Conservation (phyloP, 257 asterid species). For the Solanum chilense region DNA sequence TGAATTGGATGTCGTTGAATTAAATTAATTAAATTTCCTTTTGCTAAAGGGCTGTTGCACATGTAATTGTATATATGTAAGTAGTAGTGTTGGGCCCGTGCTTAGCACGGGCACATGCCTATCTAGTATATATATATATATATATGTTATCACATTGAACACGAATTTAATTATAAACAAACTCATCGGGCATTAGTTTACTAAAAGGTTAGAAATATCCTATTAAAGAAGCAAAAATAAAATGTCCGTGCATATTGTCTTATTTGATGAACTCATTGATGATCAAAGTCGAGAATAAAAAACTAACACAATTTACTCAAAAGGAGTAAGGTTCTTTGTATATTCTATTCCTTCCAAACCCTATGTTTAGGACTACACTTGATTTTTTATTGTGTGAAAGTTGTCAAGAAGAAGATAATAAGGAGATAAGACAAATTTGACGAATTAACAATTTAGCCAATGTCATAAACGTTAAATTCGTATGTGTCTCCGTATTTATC, state of each 20-base stretch:
- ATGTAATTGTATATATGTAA: no score
- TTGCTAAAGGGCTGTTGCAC: no score
- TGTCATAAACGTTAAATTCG: not conserved
- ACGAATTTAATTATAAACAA: not conserved
- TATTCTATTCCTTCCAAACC: not conserved
- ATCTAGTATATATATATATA: no score
- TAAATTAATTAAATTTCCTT: no score
- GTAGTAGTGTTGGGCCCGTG: no score
- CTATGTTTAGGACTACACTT: not conserved
- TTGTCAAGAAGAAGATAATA: not conserved
- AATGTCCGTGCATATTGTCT: not conserved
- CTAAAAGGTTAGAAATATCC: not conserved
- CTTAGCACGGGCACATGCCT: no score
- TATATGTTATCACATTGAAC: no score
- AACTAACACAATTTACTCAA: not conserved
- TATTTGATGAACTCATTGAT: not conserved
- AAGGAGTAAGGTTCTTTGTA: not conserved
- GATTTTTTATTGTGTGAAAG: not conserved
- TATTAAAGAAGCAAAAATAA: not conserved
- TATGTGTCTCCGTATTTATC: not conserved
- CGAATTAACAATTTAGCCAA: no score
- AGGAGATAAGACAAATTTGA: not conserved
- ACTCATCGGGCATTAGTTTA: not conserved
- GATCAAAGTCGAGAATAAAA: not conserved
- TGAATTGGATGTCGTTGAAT: no score